Conservation (phyloP, 2,329 filamentous ascomycete species). For the Seiridium unicorne region DNA sequence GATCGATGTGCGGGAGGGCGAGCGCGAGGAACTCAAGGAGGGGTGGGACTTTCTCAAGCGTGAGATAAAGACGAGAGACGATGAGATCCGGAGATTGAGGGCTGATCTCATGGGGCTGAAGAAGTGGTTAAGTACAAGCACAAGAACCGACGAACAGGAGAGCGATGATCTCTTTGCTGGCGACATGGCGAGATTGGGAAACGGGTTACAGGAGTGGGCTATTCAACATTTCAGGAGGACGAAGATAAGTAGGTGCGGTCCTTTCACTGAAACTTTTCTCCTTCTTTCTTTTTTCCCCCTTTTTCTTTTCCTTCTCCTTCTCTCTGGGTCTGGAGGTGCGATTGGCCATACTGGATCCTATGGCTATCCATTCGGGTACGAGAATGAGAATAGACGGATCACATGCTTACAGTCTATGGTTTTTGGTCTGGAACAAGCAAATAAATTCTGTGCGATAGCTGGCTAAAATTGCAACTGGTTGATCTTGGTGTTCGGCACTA, state of each 20-base stretch:
- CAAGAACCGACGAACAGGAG: conserved; percentile 57
- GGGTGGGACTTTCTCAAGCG: conserved; percentile 46
- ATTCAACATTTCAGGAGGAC: conserved; percentile 66
- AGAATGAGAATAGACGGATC: too few relatives aligned
- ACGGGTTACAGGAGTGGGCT: conserved; percentile 73
- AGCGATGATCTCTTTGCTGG: conserved; percentile 68
- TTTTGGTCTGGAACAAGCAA: too few relatives aligned
- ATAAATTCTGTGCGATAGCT: too few relatives aligned
- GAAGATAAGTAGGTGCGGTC: conserved; percentile 47
- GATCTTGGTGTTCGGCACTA: too few relatives aligned
- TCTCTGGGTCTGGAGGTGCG: too few relatives aligned
- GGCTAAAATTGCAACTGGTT: too few relatives aligned
- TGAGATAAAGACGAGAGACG: conserved; percentile 49
- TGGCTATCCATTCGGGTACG: too few relatives aligned
- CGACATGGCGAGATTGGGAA: conserved; percentile 59
- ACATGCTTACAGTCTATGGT: too few relatives aligned
- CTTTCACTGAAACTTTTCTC: too few relatives aligned
- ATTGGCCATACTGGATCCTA: too few relatives aligned
- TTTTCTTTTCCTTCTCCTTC: too few relatives aligned
- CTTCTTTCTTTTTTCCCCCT: too few relatives aligned
- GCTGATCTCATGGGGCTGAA: conserved; percentile 67
- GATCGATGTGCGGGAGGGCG: conserved; percentile 43
- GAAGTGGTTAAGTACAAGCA: conserved; percentile 68
- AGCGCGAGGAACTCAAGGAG: conserved; percentile 47
- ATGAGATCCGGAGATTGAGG: conserved; percentile 53